phyloP scores from a whole-genome alignment of 176 grass and related monocot species.

The Eragrostis curvula region DNA sequence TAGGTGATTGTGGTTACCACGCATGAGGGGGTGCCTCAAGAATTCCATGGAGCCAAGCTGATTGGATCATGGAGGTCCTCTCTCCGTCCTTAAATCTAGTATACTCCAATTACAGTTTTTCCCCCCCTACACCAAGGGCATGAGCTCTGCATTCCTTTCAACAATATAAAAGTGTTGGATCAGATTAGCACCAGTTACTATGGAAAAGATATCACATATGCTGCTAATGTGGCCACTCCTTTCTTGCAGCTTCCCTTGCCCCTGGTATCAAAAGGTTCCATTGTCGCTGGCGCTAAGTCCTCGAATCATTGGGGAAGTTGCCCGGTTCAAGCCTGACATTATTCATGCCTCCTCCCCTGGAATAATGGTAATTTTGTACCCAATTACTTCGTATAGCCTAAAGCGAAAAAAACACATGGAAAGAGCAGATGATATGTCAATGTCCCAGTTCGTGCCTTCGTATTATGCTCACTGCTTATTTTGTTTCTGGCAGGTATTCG shows the following conservation, averaged over 20 bases:
- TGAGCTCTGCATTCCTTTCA: background rate
- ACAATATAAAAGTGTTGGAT: background rate
- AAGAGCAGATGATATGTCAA: background rate
- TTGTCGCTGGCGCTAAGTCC: slow-evolving; percentile 91
- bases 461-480: background rate
- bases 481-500: slow-evolving; percentile 68
- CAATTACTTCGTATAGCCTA: background rate
- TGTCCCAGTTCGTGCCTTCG: background rate
- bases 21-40: slow-evolving; percentile 84
- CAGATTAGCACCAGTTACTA: slow-evolving; percentile 50
- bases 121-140: too few species aligned
- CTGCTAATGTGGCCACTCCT: background rate
- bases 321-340: slow-evolving; percentile 94
- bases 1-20: slow-evolving; percentile 92
- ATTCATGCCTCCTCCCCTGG: slow-evolving; percentile 94
- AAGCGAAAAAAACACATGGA: too few species aligned
- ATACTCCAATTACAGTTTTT: background rate
- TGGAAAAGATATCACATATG: background rate
- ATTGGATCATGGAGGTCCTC: slow-evolving; percentile 86
- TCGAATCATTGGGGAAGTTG: slow-evolving; percentile 85
- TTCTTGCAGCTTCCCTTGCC: slow-evolving; percentile 76
- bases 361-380: slow-evolving; percentile 69
- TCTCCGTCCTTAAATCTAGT: background rate
- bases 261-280: slow-evolving; percentile 91
- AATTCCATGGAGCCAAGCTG: slow-evolving; percentile 87